Percentiles rank a stretch among this genome's conserved stretches.
These are phyloP conservation scores for Aureobasidium sp. DNA, from an alignment of 2,329 filamentous ascomycete species.

Conservation along the genomic window DNA sequence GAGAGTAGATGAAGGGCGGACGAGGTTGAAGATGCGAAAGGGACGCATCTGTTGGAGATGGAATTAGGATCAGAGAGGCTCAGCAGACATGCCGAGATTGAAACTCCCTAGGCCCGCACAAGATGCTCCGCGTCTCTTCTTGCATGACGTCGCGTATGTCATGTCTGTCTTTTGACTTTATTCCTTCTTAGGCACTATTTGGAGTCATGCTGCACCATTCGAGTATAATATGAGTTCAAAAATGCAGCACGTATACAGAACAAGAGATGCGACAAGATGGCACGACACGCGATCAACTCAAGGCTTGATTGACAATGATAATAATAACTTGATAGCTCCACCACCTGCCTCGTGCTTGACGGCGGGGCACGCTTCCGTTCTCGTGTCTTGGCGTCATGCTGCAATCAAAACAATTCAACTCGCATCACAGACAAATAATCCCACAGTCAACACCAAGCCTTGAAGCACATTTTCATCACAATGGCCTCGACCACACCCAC, in stretches of 20 bases:
- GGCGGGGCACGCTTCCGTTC: background rate
- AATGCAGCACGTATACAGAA: background rate
- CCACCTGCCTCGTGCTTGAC: background rate
- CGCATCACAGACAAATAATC: background rate
- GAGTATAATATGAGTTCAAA: background rate
- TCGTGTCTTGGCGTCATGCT: background rate
- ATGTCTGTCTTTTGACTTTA: background rate
- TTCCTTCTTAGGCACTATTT: background rate
- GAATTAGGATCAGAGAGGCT: background rate
- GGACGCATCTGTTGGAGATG: background rate
- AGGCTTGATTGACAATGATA: no score
- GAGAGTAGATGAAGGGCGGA: background rate
- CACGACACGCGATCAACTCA: background rate
- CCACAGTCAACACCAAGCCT: background rate
- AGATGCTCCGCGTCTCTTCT: background rate
- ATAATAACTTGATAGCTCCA: background rate
- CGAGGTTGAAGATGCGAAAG: background rate
- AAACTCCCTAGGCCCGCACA: background rate
- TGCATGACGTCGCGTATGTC: background rate
- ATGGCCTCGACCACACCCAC: slow-evolving; percentile 15
- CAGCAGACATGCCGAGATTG: slow-evolving; percentile 2
- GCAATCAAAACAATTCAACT: background rate
- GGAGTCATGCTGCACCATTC: background rate
- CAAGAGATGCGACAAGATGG: background rate
- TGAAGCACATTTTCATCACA: background rate